Base-by-base conservation (phyloP, 345 rosid species). In the Laguncularia racemosa region DNA sequence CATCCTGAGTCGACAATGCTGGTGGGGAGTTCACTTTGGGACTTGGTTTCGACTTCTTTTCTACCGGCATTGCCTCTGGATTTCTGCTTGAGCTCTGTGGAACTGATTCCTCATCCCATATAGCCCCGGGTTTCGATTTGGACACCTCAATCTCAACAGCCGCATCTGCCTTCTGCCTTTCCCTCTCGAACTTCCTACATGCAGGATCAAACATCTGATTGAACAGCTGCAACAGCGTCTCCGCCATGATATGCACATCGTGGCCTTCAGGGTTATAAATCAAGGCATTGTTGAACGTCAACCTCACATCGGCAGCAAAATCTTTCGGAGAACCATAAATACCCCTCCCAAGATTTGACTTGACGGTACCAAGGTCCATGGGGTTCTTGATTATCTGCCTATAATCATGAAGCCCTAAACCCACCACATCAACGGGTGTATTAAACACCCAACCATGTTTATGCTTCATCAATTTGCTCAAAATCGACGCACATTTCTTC, bases 331-430 rank as follows among this genome's bases (percentile, higher is more conserved):
- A 60, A 14, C 52, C 20, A 63, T 77, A 79, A 9, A 17, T 0
- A 38, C 68, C 60, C 28, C 48, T 65, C 6, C 26, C 62, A 6
- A 80, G 49, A 53, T 71, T 83, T 19, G 56, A 56, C 67, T 62
- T 77, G 33, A 80, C 68, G 1, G 88, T 71, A 17, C 79, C 83
- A n/a, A 83, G 70, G 64, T 83, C 88, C 88, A 83, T 80, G 12
- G 88, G 85, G 21, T 56, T 53, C 69, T 80, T 71, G 55, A 83
- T 71, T 17, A 83, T 64, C 18, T 56, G 73, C 16, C 63, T 53
- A 55, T 79, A 79, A 66, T 83, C 88, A 13, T 67, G 71, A 5
- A 78, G 74, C 63, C 73, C 63, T 46, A 75, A 19, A 33, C 60
- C 52, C 52, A 40, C 79, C 3, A 60, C 69, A 19, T 83, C 88